Evolutionary conservation across 2,329 filamentous ascomycete species (phyloP), one percentile per base, ranked within the genome.

Genomic region (Diplodia corticola): DNA sequence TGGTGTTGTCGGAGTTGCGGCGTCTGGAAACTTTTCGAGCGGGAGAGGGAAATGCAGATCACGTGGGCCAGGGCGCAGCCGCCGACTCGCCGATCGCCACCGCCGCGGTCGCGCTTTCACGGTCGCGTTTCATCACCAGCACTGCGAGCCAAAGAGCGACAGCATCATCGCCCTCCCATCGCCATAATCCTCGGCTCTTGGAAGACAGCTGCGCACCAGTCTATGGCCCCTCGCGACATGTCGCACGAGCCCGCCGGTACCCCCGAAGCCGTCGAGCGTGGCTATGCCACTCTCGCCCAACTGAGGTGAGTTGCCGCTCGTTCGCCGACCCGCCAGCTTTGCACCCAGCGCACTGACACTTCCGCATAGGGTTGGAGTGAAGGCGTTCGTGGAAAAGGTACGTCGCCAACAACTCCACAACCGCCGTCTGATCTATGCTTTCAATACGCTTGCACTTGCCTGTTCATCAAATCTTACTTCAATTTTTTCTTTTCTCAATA

Each of bases 261-360:
- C 48, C 85, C 85, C 51, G 84, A 84, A 69, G 85, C 86, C 63
- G 82, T 87, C 35, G 86, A 94, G 78, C 96, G 89, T 76, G 90
- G 93, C 65, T 89, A 89, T 75, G 93, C 93, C 71, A 97, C 93
- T 40, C 82, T 95, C 69, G 90, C 92, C 72, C 94, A 93, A 33
- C 84, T 98, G 71, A 86, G 87, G 90, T 91, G 83, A 73, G 87
- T 80, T 71, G 69, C 69, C 74, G 66, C 70, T 30, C 20, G 26
- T 33, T 33, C 53, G 20, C 54, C 17, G 35, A 26, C 37, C 30
- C 30, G 53, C 20, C 44, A 7, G 22, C 26, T 40, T 35, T 20
- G 51, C 15, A 26, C 33, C 33, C 55, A 24, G 48, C 28, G 33
- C 49, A 65, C 67, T 71, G 53, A 70, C 60, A 54, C 63, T 64